Conservation (phyloP, 108 stramenopile species). For the Cyclostephanos tholiformis region DNA sequence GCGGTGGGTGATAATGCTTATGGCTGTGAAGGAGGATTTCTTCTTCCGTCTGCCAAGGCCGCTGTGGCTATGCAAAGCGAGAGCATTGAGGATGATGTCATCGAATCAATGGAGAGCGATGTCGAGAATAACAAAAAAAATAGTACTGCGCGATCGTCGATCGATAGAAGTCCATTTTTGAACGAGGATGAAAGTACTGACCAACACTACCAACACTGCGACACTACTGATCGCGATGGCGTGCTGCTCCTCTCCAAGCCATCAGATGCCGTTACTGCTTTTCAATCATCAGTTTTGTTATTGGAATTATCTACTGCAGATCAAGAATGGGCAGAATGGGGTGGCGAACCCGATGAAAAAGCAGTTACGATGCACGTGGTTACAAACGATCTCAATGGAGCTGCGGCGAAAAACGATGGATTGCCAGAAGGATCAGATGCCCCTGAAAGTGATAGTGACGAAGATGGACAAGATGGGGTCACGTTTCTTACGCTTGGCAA, state of each 20-base stretch:
- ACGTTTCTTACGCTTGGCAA: constrained; percentile 31
- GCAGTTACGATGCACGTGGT: background rate
- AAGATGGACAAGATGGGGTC: constrained; percentile 6
- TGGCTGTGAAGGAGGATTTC: constrained; percentile 45
- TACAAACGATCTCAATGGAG: constrained; percentile 10
- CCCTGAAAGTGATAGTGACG: constrained; percentile 46
- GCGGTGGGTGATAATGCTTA: constrained; percentile 12
- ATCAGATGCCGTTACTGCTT: background rate
- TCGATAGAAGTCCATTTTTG: background rate
- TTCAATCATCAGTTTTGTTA: constrained; percentile 7
- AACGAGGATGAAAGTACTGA: background rate
- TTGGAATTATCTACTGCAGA: constrained; percentile 32
- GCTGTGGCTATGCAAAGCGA: background rate
- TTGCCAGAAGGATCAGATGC: constrained; percentile 41
- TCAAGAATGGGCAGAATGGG: constrained; percentile 44
- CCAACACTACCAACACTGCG: background rate
- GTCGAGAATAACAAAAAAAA: background rate
- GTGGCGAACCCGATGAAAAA: constrained; percentile 10
- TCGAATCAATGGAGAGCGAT: constrained; percentile 22
- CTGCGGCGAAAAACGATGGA: constrained; percentile 43
- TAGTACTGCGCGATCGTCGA: background rate
- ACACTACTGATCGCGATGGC: background rate
- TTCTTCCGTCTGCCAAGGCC: constrained; percentile 13
- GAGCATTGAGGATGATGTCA: background rate
- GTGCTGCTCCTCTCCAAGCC: background rate